Evolutionary conservation across 495 filamentous ascomycete genomes (phyloP), one percentile per base, ranked within the genome.

Genomic region (Polyplosphaeria fusca): DNA sequence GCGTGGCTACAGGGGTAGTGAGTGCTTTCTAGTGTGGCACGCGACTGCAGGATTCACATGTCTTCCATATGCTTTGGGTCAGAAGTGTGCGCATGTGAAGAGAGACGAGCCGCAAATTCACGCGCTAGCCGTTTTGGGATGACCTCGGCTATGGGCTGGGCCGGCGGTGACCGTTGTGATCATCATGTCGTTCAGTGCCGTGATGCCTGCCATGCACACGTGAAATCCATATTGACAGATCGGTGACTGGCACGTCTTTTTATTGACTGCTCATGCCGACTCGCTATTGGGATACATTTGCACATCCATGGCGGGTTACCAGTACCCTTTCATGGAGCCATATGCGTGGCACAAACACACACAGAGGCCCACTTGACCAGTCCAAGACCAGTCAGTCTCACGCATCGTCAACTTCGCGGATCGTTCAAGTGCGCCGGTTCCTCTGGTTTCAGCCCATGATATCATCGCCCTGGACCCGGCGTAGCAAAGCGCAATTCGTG

Each of bases 41-140:
- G 53, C 53, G 35, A 56, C 43, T 22, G 11, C 41, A 22, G 20
- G 47, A 40, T 60, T 60, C 56, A 60, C 56, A 60, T 60, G 56
- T 37, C 14, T 30, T 47, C 42, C 16, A 28, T 18, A 9, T 3
- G 24, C 26, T n/a, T 32, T 39, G 23, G 25, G 42, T 32, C n/a
- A 37, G 16, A 14, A 3, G 18, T 16, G 25, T 32, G 45, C 23
- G 43, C 48, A 60, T 47, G 40, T 60, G 42, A 52, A 38, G n/a
- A n/a, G n/a, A n/a, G 27, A 28, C 30, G 43, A 42, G 35, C 35
- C 49, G 9, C 22, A 26, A 30, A 18, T 7, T 4, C 12, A 3
- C 19, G 38, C 19, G 20, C 49, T 42, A 52, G 35, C 32, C 22
- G 9, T 16, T 27, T 52, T 40, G 35, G 32, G 35, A 39, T 28